phyloP scores from a whole-genome alignment of 345 rosid genomes.

The Salix caprea region DNA sequence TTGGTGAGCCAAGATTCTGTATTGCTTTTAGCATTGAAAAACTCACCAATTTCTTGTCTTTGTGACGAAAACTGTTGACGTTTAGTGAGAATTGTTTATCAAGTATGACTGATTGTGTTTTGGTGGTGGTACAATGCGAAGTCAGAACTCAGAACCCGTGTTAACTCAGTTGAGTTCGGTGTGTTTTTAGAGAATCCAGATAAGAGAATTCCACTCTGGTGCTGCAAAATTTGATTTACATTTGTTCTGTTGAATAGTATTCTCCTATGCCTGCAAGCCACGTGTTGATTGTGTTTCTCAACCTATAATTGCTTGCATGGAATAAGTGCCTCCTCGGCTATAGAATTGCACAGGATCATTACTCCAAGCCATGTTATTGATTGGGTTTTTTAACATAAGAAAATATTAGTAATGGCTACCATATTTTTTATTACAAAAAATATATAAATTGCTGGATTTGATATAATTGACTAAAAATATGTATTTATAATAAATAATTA shows the following conservation, averaged over 20 bases:
- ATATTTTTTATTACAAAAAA: too few relatives aligned
- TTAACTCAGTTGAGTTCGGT: background rate
- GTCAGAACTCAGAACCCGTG: background rate
- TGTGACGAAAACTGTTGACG: background rate
- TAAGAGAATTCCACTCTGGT: background rate
- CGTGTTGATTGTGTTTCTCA: background rate
- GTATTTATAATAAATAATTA: too few relatives aligned
- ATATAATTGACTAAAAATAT: too few relatives aligned
- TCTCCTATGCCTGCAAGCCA: background rate
- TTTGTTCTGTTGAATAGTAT: background rate
- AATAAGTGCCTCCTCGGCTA: too few relatives aligned
- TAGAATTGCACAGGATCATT: too few relatives aligned
- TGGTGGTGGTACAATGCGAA: background rate
- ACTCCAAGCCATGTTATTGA: too few relatives aligned
- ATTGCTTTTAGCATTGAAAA: constrained; percentile 66
- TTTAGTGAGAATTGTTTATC: background rate
- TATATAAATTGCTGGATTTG: too few relatives aligned
- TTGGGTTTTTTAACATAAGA: too few relatives aligned
- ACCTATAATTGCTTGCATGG: too few relatives aligned
- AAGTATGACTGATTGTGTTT: background rate
- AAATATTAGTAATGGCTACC: too few relatives aligned
- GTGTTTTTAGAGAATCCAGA: background rate
- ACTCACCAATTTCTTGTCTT: background rate
- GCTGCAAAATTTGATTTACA: background rate
- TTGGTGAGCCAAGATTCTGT: constrained; percentile 46